Evolutionary conservation across 257 asterid genomes (phyloP), one percentile per base, ranked within the genome.

Genomic region (Plantago major): DNA sequence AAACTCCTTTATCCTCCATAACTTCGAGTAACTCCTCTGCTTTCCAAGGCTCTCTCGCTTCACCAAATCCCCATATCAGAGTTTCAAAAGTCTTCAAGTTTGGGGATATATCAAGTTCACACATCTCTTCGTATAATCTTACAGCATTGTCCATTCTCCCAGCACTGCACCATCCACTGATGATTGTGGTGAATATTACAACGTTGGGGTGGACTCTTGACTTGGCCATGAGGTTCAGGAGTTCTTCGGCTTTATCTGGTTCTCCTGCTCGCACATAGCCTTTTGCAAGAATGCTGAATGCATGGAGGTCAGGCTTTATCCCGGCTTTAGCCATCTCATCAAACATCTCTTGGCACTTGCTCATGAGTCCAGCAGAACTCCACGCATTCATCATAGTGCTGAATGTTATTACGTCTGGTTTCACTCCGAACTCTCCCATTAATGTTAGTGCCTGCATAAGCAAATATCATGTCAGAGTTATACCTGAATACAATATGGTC

Each of bases 311-410:
- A 1, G 97, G 96, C 70, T 93, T 82, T 52, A 93, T 83, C 37
- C 89, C 76, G 0, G 85, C 80, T 79, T 74, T 74, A 9, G 67
- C 74, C 99, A 93, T 87, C 69, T 89, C 90, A 48, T 85, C 76
- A 11, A 89, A 89, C 46, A 89, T 81, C 63, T 87, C 82, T 71
- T 74, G 79, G 81, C 97, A 93, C 61, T 87, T 85, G 66, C 78
- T 85, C 94, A 85, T 89, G 15, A 71, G 81, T 33, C 99, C 97
- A 12, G 76, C 79, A 3, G 97, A 87, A 73, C 97, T 82, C 97
- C 95, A 89, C 3, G 89, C 94, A 62, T 93, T 82, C 99, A 93
- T 93, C 62, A 93, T 87, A 61, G 95, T 93, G 81, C 97, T 89
- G 78, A 78, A 93, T 57, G 99, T 86, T 63, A 89, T 47, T 14